Base-by-base conservation (phyloP, 371 early-diverging fungal species). In the Mortierella sp. region DNA sequence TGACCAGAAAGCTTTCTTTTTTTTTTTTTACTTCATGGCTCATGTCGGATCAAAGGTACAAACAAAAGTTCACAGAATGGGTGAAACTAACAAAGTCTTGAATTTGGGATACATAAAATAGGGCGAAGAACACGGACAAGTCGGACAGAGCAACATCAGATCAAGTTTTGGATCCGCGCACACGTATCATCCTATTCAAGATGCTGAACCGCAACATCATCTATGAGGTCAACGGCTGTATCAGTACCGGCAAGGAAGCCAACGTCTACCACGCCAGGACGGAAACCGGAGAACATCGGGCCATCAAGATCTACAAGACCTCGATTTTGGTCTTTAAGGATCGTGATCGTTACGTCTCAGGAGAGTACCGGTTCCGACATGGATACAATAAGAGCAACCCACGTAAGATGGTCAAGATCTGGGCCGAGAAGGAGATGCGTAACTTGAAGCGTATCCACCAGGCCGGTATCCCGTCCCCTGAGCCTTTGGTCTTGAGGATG, bases 371-470 rank as follows among this genome's bases (percentile, higher is more conserved):
- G 65, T 99, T 99, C 92, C 91, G 98, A 56, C 97, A 96, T 83
- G 99, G 99, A 43, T 99, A 99, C 89, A 94, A 92, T 79, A 96
- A 97, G 80, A 94, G 95, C 82, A 99, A 99, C 88, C 99, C 99
- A 32, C 92, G 99, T 84, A 99, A 99, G 91, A 98, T 99, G 97
- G 99, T 99, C 78, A 97, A 98, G 90, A 90, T 99, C 48, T 99
- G 99, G 99, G 99, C 99, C 3, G 99, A 99, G 88, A 99, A 99
- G 90, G 99, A 99, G 89, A 98, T 99, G 95, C 93, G 99, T 78
- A 99, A 99, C 88, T 89, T 99, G 86, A 98, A 98, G 88, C 94
- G 99, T 75, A 83, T 99, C 44, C 92, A 95, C 72, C 94, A 92
- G 38, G 96, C 96, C 1, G 99, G 97, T 3, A 98, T 99, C 38